Conservation (phyloP, 805 yeast species). For the Zygotorulaspora sp. region DNA sequence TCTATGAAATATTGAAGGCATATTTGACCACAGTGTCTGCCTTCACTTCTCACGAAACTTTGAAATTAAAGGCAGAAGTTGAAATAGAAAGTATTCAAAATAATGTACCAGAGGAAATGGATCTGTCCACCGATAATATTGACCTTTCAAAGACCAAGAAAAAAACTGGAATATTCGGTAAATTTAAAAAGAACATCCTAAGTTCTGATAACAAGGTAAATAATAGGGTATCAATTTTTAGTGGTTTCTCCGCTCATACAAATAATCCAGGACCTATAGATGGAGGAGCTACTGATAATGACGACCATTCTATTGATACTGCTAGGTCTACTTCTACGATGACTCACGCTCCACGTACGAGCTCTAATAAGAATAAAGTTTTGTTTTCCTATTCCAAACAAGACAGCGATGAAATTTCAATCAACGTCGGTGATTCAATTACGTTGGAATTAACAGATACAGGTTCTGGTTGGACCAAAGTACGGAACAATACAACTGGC, state of each 20-base stretch:
- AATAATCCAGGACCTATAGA: constrained; percentile 4
- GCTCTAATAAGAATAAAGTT: constrained; percentile 40
- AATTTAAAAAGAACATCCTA: constrained; percentile 26
- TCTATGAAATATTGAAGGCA: constrained; percentile 43
- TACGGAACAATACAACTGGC: constrained; percentile 45
- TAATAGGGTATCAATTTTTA: constrained; percentile 9
- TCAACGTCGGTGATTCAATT: constrained; percentile 58
- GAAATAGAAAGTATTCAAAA: constrained; percentile 86
- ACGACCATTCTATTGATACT: constrained; percentile 10
- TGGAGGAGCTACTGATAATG: constrained; percentile 10
- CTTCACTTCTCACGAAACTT: constrained; percentile 69
- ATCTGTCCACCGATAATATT: constrained; percentile 54
- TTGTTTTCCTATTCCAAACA: constrained; percentile 60
- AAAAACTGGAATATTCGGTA: constrained; percentile 53
- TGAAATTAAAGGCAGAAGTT: constrained; percentile 72
- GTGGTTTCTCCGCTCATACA: constrained; percentile 1
- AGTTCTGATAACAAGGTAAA: constrained; percentile 8
- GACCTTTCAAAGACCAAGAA: constrained; percentile 47
- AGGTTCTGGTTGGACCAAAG: constrained; percentile 89
- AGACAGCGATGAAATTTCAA: constrained; percentile 70
- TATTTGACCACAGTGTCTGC: constrained; percentile 52
- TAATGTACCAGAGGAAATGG: constrained; percentile 66
- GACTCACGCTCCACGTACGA: constrained; percentile 4
- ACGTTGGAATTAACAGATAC: constrained; percentile 64
- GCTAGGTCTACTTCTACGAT: constrained; percentile 12